phyloP scores from a whole-genome alignment of 2,329 filamentous ascomycete species.

The Colletotrichum phormii region DNA sequence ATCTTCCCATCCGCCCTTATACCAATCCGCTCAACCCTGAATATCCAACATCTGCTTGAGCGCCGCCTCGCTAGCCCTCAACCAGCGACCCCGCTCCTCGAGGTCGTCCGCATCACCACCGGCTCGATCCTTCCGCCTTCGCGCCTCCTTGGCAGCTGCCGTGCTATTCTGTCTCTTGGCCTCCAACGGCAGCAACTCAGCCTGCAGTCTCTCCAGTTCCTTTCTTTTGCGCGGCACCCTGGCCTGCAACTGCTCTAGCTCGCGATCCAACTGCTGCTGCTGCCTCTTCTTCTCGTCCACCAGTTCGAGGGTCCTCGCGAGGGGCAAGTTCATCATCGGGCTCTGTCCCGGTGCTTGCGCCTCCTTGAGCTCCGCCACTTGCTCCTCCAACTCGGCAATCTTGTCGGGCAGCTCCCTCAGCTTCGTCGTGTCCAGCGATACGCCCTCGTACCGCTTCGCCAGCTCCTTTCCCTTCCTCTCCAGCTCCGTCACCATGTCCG shows the following conservation, averaged over 20 bases:
- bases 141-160: slow-evolving; percentile 77
- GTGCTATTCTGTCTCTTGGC: slow-evolving; percentile 73
- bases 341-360: slow-evolving; percentile 52
- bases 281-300: slow-evolving; percentile 63
- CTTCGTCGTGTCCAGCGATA: slow-evolving; percentile 60
- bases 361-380: slow-evolving; percentile 58
- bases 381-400: slow-evolving; percentile 60
- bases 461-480: slow-evolving; percentile 73
- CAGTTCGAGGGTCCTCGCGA: slow-evolving; percentile 67
- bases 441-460: slow-evolving; percentile 62
- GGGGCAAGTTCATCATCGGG: slow-evolving; percentile 64
- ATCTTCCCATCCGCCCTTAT: background rate
- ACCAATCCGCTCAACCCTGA: slow-evolving; percentile 46
- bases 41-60: slow-evolving; percentile 73
- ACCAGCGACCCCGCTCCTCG: slow-evolving; percentile 82
- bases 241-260: slow-evolving; percentile 72
- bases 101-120: slow-evolving; percentile 78
- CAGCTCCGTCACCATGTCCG: slow-evolving; percentile 77
- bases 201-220: slow-evolving; percentile 74
- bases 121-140: slow-evolving; percentile 73
- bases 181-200: slow-evolving; percentile 77
- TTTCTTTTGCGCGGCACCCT: slow-evolving; percentile 74
- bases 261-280: slow-evolving; percentile 68
- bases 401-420: slow-evolving; percentile 64
- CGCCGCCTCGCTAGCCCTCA: slow-evolving; percentile 73